Percentiles rank a stretch among this genome's conserved stretches.
Evolutionary conservation across 305 asterid species (phyloP).

Genomic region (Fraxinus baroniana): DNA sequence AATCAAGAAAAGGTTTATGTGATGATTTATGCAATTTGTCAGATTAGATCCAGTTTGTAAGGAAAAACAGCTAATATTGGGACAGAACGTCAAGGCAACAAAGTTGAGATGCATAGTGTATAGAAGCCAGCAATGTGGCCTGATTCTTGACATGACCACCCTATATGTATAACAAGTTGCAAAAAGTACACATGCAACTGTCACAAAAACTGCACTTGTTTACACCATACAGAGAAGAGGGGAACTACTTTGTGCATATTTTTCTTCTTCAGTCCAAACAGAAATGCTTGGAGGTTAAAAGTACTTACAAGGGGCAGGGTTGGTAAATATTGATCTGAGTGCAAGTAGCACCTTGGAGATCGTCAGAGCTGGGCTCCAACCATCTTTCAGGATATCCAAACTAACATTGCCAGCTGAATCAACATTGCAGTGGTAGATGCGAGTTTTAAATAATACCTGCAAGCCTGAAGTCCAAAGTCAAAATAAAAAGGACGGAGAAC

Average conservation of each 20-base stretch:
- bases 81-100: background rate
- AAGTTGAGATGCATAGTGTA: background rate
- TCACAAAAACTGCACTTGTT: background rate
- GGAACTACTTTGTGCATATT: background rate
- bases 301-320: constrained; percentile 69
- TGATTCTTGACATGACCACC: background rate
- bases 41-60: background rate
- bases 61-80: background rate
- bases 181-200: background rate
- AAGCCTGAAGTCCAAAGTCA: constrained; percentile 44
- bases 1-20: background rate
- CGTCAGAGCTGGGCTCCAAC: constrained; percentile 97
- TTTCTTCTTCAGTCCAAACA: background rate
- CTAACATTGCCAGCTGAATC: constrained; percentile 75
- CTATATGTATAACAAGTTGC: background rate
- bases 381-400: constrained; percentile 83
- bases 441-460: constrained; percentile 91
- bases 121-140: background rate
- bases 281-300: constrained; percentile 3
- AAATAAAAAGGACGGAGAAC: constrained; percentile 21
- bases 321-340: constrained; percentile 72
- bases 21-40: background rate
- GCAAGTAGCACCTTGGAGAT: constrained; percentile 82
- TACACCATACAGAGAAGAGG: background rate
- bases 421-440: constrained; percentile 85